Evolutionary conservation across 1,139 yeast species (phyloP).

Genomic region (Nakaseomyces delphensis): DNA sequence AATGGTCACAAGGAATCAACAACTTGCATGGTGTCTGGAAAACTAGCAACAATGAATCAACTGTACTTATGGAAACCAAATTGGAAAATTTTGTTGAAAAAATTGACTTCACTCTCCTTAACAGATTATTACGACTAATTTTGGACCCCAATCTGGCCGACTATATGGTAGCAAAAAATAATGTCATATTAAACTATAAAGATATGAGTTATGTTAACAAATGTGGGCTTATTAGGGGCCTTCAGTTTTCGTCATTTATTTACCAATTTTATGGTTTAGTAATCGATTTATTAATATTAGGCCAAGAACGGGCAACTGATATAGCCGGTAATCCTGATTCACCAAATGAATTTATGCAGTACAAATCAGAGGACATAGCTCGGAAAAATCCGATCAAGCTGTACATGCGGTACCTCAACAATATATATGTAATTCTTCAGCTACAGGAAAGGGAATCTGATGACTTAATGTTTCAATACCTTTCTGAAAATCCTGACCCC

Average conservation of each 20-base stretch:
- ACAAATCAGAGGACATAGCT: slow-evolving; percentile 51
- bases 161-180: slow-evolving; percentile 87
- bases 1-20: slow-evolving; percentile 94
- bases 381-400: slow-evolving; percentile 63
- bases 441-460: slow-evolving; percentile 66
- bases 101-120: slow-evolving; percentile 77
- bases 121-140: slow-evolving; percentile 67
- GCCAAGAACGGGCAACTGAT: slow-evolving; percentile 79
- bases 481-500: slow-evolving; percentile 86
- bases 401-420: slow-evolving; percentile 78
- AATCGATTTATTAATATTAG: slow-evolving; percentile 72
- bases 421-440: slow-evolving; percentile 68
- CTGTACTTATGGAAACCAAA: slow-evolving; percentile 75
- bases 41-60: slow-evolving; percentile 60
- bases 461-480: slow-evolving; percentile 64
- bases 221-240: slow-evolving; percentile 78
- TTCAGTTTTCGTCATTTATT: slow-evolving; percentile 84
- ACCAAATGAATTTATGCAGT: slow-evolving; percentile 76
- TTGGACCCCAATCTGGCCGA: slow-evolving; percentile 92
- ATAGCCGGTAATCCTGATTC: slow-evolving; percentile 67
- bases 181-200: slow-evolving; percentile 71
- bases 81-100: slow-evolving; percentile 70
- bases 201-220: slow-evolving; percentile 94
- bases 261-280: slow-evolving; percentile 85
- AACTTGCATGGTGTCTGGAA: slow-evolving; percentile 76